A percentile compares a stretch with the other conserved stretches of the same genome.
Evolutionary conservation across 2,329 filamentous ascomycete species (phyloP).

Genomic region (Penicillium italicum): DNA sequence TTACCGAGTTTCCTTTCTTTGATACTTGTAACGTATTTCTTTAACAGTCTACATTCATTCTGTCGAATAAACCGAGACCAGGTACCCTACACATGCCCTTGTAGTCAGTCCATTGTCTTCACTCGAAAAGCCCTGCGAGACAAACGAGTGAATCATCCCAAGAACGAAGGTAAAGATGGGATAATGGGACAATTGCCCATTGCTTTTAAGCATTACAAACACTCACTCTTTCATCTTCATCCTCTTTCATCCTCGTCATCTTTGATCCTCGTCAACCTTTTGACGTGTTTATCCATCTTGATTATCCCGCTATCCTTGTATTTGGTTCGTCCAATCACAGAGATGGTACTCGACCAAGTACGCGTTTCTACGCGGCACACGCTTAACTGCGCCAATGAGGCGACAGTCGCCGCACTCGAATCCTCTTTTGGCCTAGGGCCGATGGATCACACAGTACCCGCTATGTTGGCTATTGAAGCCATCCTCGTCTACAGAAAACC

Average conservation of each 20-base stretch:
- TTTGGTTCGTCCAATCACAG: not conserved
- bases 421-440: not conserved
- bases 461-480: not conserved
- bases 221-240: not conserved
- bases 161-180: not conserved
- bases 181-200: not conserved
- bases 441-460: not conserved
- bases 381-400: constrained; percentile 3
- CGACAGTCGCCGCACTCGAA: not conserved
- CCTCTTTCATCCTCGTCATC: not conserved
- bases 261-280: too few species aligned
- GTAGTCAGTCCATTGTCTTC: not conserved
- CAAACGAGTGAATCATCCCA: not conserved
- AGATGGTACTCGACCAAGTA: not conserved
- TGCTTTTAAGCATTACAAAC: not conserved
- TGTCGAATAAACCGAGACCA: not conserved
- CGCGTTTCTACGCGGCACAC: constrained; percentile 2
- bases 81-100: not conserved
- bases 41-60: too few species aligned
- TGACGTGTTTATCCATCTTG: not conserved
- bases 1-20: not conserved
- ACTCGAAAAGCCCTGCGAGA: not conserved
- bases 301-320: not conserved
- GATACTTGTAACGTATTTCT: not conserved
- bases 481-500: not conserved